These are phyloP conservation scores for Kodamaea kaohsiungensis DNA, from an alignment of 805 yeast species.

Conservation along the genomic window DNA sequence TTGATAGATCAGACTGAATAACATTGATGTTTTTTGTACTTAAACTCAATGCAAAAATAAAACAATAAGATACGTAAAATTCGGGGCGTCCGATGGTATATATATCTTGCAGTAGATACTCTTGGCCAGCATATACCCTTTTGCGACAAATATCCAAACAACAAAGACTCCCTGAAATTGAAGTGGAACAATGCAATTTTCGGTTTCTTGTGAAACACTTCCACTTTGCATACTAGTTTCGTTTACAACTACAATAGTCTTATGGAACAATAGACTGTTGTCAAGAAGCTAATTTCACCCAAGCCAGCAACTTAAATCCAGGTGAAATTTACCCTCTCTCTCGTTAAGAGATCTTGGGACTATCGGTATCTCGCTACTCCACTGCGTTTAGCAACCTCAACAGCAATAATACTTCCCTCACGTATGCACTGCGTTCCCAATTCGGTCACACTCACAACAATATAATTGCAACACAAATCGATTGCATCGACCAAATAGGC, in stretches of 20 bases:
- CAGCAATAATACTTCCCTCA: not conserved
- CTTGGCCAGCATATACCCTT: not conserved
- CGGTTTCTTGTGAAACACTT: not conserved
- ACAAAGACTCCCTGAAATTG: not conserved
- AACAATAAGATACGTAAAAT: not conserved
- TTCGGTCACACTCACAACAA: not conserved
- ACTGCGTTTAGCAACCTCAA: not conserved
- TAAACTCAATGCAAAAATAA: not conserved
- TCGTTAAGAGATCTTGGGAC: not conserved
- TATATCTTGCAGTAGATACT: not conserved
- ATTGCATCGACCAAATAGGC: not conserved
- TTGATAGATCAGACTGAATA: not conserved
- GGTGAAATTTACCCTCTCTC: not conserved
- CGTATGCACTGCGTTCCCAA: not conserved
- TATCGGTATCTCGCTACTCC: not conserved
- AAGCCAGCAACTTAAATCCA: not conserved
- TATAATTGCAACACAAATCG: not conserved
- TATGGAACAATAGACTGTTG: not conserved
- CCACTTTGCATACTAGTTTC: not conserved
- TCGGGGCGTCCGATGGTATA: constrained; percentile 1
- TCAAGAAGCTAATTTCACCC: not conserved
- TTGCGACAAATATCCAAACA: not conserved
- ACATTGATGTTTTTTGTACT: not conserved
- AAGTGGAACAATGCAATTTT: not conserved
- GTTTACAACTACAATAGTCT: not conserved